Evolutionary conservation across 2,329 filamentous ascomycete genomes (phyloP), one percentile per base, ranked within the genome.

Genomic region (Tolypocladium pustulatum): DNA sequence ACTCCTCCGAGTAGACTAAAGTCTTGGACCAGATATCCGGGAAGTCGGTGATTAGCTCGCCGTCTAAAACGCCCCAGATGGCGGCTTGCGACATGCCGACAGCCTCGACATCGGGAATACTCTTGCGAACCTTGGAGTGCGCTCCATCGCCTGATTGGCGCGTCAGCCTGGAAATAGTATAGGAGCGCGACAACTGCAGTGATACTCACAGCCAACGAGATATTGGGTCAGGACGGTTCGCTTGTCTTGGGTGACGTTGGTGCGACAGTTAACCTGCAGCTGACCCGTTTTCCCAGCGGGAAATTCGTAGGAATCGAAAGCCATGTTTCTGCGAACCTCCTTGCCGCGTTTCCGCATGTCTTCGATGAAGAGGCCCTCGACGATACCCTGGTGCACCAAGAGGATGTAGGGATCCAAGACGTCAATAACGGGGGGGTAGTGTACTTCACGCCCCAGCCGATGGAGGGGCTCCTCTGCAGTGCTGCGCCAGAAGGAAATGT

Each of bases 1-100:
- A 78, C 60, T 82, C 78, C 61, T 89, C 82, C 2, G 84, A 86
- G 63, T 86, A 86, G 9, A 89, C 78, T 0, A 88, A 80, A 0
- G 86, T 85, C 72, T 90, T 90, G 69, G 83, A 87, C 86, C 86
- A 90, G 55, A 90, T 81, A 65, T 90, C 87, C 1, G 87, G 87
- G 64, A 90, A 90, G 67, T 89, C 80, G 9, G 87, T 90, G 51
- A 87, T 82, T 12, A 90, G 73, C 67, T 84, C 82, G 64, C 86
- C 87, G 68, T 90, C 87, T 3, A 90, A 73, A 2, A 90, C 87
- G 58, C 86, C 87, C 87, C 87, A 90, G 40, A 82, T 76, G 25
- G 78, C 76, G 15, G 77, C 72, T 61, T 79, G 77, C 12, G 85
- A 82, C 67, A 78, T 71, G 56, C 78, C 77, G 30, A 85, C 78